Conservation (phyloP, 805 yeast genomes). For the Saccharomycodes ludwigii region DNA sequence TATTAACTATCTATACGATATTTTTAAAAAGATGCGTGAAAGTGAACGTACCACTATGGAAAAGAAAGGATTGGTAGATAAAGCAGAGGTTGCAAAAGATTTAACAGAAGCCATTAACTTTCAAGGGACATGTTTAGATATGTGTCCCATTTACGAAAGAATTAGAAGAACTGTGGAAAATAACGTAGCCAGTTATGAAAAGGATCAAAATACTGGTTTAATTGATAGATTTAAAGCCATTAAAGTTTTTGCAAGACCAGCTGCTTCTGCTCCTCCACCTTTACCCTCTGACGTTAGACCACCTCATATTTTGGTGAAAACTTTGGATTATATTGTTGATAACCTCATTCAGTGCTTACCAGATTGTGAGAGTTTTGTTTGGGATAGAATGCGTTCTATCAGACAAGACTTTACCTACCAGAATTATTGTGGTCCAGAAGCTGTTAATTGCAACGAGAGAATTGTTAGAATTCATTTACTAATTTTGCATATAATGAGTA, state of each 20-base stretch:
- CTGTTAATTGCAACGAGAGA: constrained; percentile 82
- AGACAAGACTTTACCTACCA: constrained; percentile 96
- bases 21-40: constrained; percentile 61
- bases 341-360: constrained; percentile 58
- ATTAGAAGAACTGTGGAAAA: constrained; percentile 79
- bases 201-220: constrained; percentile 38
- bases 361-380: constrained; percentile 75
- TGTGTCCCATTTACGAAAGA: constrained; percentile 93
- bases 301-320: constrained; percentile 55
- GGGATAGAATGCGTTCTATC: constrained; percentile 96
- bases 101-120: constrained; percentile 82
- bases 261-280: constrained; percentile 97
- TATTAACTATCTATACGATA: constrained; percentile 61
- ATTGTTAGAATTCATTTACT: constrained; percentile 82
- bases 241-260: constrained; percentile 91
- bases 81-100: constrained; percentile 68
- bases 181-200: constrained; percentile 71
- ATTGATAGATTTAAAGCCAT: constrained; percentile 55
- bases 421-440: constrained; percentile 86
- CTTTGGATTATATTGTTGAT: constrained; percentile 62
- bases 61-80: constrained; percentile 68
- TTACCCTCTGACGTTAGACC: constrained; percentile 96
- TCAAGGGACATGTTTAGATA: constrained; percentile 78
- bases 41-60: constrained; percentile 73
- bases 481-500: constrained; percentile 78